Evolutionary conservation across 495 filamentous ascomycete species (phyloP).

Genomic region (Trichoderma parareesei): DNA sequence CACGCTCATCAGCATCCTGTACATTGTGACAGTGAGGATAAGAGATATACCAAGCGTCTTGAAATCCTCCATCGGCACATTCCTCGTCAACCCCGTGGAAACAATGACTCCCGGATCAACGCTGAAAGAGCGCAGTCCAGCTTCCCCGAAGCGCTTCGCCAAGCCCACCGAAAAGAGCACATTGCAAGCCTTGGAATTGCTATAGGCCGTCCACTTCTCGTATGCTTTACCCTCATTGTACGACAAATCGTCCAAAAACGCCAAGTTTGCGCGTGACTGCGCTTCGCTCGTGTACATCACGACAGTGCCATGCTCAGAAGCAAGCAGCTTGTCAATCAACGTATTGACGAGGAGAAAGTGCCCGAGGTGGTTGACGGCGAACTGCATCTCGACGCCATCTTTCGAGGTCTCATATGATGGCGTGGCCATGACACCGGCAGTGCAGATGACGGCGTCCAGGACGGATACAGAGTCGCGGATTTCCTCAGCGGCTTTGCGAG

Average conservation of each 20-base stretch:
- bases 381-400: constrained; percentile 61
- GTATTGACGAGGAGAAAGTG: constrained; percentile 40
- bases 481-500: neutral
- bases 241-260: neutral
- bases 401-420: constrained; percentile 37
- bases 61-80: neutral
- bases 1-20: neutral
- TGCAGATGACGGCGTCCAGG: constrained; percentile 30
- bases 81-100: neutral
- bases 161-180: neutral
- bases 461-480: neutral
- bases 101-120: constrained; percentile 17
- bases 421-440: constrained; percentile 49
- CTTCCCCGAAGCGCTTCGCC: constrained; percentile 12
- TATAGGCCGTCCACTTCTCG: constrained; percentile 12
- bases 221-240: constrained; percentile 30
- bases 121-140: constrained; percentile 19
- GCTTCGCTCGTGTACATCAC: constrained; percentile 22
- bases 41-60: neutral
- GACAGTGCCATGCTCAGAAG: constrained; percentile 12
- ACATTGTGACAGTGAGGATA: neutral
- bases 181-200: neutral
- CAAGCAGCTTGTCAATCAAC: constrained; percentile 51
- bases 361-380: constrained; percentile 61
- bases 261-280: constrained; percentile 29